Percentiles rank a stretch among this genome's conserved stretches.
phyloP scores from a whole-genome alignment of 2,329 filamentous ascomycete species.

The Xylariaceae sp. region DNA sequence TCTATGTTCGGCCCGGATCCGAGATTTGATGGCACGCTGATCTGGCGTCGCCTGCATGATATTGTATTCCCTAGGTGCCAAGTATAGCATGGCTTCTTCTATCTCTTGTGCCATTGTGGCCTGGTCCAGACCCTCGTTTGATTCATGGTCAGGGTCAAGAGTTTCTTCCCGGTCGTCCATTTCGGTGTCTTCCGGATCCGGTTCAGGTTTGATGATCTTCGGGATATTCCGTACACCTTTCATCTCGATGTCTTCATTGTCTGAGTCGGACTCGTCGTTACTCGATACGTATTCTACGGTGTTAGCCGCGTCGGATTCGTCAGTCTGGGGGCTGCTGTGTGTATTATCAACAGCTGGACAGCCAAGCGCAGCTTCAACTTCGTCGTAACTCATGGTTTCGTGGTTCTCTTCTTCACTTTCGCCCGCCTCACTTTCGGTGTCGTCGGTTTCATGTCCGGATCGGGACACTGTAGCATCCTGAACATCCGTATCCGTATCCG shows the following conservation, averaged over 20 bases:
- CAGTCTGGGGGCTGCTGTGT: background rate
- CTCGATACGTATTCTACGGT: slow-evolving; percentile 5
- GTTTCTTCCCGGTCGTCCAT: slow-evolving; percentile 17
- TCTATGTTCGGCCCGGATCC: slow-evolving; percentile 25
- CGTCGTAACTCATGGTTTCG: slow-evolving; percentile 37
- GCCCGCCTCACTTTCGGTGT: slow-evolving; percentile 14
- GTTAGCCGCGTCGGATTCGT: background rate
- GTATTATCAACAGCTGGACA: slow-evolving; percentile 3
- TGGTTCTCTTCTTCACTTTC: slow-evolving; percentile 18
- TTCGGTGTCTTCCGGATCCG: background rate
- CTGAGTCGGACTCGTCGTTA: slow-evolving; percentile 8
- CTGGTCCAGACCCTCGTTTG: slow-evolving; percentile 11
- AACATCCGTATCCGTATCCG: background rate
- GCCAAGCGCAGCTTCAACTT: slow-evolving; percentile 39
- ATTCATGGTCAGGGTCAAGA: slow-evolving; percentile 30
- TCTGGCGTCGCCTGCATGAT: slow-evolving; percentile 13
- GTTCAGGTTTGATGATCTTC: too few relatives aligned
- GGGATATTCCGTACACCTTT: background rate
- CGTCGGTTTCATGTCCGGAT: background rate
- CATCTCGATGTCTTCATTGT: slow-evolving; percentile 10
- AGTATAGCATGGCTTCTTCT: slow-evolving; percentile 26
- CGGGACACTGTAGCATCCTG: background rate
- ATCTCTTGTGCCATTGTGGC: slow-evolving; percentile 20
- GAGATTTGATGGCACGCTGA: slow-evolving; percentile 16
- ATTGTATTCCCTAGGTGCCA: slow-evolving; percentile 9